These are phyloP conservation scores for Aspergillus hiratsukae DNA, from an alignment of 2,329 filamentous ascomycete species.

Conservation along the genomic window DNA sequence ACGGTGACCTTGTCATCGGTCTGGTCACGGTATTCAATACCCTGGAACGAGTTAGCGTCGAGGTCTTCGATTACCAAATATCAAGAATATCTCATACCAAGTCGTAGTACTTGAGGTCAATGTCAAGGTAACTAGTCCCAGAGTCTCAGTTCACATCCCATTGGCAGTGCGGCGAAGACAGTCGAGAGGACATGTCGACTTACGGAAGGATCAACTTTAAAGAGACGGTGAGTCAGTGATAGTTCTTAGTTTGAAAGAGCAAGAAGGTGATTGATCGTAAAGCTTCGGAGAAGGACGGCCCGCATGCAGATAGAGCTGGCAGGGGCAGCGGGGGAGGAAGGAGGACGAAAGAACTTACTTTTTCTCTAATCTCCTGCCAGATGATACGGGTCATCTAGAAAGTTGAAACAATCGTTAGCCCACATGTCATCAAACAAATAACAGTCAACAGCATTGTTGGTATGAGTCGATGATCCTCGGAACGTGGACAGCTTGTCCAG, in stretches of 20 bases:
- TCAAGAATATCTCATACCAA: slow-evolving; percentile 46
- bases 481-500: slow-evolving; percentile 18
- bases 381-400: slow-evolving; percentile 95
- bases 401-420: slow-evolving; percentile 9
- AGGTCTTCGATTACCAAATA: neutral
- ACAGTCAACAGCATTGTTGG: too few relatives aligned
- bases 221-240: slow-evolving; percentile 2
- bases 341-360: slow-evolving; percentile 44
- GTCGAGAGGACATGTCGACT: slow-evolving; percentile 18
- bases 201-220: slow-evolving; percentile 74
- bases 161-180: neutral
- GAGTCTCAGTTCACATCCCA: slow-evolving; percentile 16
- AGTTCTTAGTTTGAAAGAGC: neutral
- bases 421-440: slow-evolving; percentile 11
- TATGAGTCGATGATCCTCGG: slow-evolving; percentile 12
- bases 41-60: slow-evolving; percentile 38
- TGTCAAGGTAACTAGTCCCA: slow-evolving; percentile 67
- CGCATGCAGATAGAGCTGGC: slow-evolving; percentile 4
- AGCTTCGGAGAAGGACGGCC: slow-evolving; percentile 11
- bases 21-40: slow-evolving; percentile 89
- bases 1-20: slow-evolving; percentile 94
- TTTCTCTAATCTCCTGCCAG: slow-evolving; percentile 99
- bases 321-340: neutral
- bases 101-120: slow-evolving; percentile 98
- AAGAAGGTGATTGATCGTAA: slow-evolving; percentile 5